Base-by-base conservation (phyloP, 768 basidiomycete species). In the Podaxis sp. region DNA sequence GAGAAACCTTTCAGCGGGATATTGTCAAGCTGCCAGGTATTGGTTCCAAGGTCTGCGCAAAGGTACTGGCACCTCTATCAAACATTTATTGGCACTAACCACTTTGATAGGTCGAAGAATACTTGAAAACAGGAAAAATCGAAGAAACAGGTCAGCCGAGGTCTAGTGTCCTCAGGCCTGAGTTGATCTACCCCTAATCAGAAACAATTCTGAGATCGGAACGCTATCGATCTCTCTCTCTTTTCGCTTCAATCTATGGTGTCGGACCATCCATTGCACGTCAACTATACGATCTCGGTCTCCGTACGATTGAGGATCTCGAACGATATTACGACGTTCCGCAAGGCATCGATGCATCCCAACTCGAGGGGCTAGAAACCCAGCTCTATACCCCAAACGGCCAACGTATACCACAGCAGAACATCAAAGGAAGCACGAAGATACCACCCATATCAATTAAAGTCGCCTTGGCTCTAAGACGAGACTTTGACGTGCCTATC, bases 231-330 rank as follows among this genome's bases (percentile, higher is more conserved):
- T 73, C 84, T 0, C 79, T 93, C 7, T 80, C 81, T 6, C 68
- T 76, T 0, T 91, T 95, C 68, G 76, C 82, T 13, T 78, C 83
- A 4, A 74, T 95, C 60, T 86, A 95, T 59, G 88, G 90, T 8
- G 87, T 95, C 38, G 93, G 93, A 6, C 79, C 92, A 0, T 72
- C 76, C n/a, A 90, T 82, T 6, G 90, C 93, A 5, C 82, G 86
- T 5, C 76, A 80, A 42, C 78, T 93, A 3, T 91, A 87, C 70
- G 82, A 82, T 36, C 76, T 82, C 48, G 88, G 89, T 2, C 72
- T 92, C 49, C 84, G 91, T 38, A 88, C 84, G 0, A 70, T 93
- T 6, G 81, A 84, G 4, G 87, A 93, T 69, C 80, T 96, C 52
- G 84, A 88, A 64, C 76, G 80, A 44, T 87, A 87, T 68, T 90